Conservation (phyloP, 78 protist genomes). For the Pelomyxa schiedti region DNA sequence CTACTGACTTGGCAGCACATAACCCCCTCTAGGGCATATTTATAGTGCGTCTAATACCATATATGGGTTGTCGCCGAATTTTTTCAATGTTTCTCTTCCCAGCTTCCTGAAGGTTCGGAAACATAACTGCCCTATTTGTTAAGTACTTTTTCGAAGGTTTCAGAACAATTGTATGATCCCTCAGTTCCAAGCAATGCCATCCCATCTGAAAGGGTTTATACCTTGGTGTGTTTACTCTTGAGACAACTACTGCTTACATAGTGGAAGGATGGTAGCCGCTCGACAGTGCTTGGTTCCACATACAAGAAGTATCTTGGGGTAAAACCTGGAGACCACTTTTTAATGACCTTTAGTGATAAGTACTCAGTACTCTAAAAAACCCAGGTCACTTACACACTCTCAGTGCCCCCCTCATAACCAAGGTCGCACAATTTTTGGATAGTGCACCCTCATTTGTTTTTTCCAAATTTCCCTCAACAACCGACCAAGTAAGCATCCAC, state of each 20-base stretch:
- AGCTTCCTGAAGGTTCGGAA: conserved; percentile 37
- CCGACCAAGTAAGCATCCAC: no score
- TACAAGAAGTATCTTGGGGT: conserved; percentile 7
- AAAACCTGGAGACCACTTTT: not conserved
- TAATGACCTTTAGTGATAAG: not conserved
- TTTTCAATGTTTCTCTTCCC: conserved; percentile 3
- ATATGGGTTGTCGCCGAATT: conserved; percentile 48
- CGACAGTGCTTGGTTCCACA: not conserved
- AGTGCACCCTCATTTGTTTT: conserved; percentile 32
- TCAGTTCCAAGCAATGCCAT: not conserved
- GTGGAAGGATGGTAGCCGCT: not conserved
- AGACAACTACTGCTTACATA: not conserved
- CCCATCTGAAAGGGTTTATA: not conserved
- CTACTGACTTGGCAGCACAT: not conserved
- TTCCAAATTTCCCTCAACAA: conserved; percentile 30
- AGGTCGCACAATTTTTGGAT: conserved; percentile 32
- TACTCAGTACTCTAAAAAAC: no score
- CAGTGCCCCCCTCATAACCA: no score
- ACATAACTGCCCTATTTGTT: no score
- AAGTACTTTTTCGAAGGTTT: not conserved
- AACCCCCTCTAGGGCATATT: no score
- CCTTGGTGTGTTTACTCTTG: not conserved
- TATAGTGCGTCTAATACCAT: no score
- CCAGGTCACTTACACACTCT: no score
- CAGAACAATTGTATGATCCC: not conserved